Evolutionary conservation across 257 asterid species (phyloP), one percentile per base, ranked within the genome.

Genomic region (Linaria vulgaris): DNA sequence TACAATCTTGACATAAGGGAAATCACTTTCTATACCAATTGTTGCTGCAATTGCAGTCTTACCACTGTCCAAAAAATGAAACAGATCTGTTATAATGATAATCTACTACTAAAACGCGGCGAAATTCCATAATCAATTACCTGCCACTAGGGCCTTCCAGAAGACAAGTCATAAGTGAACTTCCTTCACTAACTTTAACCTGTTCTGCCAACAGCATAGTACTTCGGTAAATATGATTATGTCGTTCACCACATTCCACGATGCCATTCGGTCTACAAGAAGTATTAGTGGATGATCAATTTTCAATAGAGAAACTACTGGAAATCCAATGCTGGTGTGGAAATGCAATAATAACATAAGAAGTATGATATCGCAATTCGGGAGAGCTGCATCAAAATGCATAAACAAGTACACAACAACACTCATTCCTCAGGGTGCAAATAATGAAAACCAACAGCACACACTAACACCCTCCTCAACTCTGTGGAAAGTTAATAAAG

Each of bases 141-240:
- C 97, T 94, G 85, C 97, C 99, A 79, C 95, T 85, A 56, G 96
- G 95, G 61, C 99, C 99, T 90, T 90, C 99, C 57, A 94, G 82
- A 79, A 94, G 99, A 61, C 95, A 90, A 54, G 95, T 85, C 72
- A 94, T 76, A 69, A 94, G 90, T 44, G 95, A 95, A 75, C 97
- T 90, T 73, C 99, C 91, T 49, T 65, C 56, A 79, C 95, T 85
- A 72, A 82, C 82, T 92, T 87, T 92, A 52, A 92, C 99, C 79
- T 89, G 97, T 73, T 87, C 95, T 6, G 99, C 88, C 72, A 92
- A 71, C 48, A 87, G 81, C 97, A 89, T 85, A 15, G 91, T 69
- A 79, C 94, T 87, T 53, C 74, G 81, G 71, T 83, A 80, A 57
- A 92, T 89, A 74, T 85, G 94, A 5, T 87, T 82, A 71, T 92